Percentiles rank a stretch among this genome's conserved stretches.
phyloP scores from a whole-genome alignment of 1,139 yeast species.

The Protomyces inundatus region DNA sequence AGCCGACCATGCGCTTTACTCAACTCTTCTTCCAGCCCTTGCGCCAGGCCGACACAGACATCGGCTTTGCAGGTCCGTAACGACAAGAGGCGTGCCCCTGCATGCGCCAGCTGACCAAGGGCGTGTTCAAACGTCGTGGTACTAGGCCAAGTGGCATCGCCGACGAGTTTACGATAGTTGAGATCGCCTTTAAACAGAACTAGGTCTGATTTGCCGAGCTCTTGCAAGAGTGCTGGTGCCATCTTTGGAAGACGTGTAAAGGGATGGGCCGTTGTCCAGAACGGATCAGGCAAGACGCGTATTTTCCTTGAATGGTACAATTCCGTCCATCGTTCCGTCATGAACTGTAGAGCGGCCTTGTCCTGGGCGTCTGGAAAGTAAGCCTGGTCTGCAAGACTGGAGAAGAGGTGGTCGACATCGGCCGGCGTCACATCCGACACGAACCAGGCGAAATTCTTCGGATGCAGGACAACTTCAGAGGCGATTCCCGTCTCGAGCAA shows the following conservation, averaged over 20 bases:
- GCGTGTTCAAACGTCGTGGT: slow-evolving; percentile 69
- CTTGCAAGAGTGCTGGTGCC: slow-evolving; percentile 53
- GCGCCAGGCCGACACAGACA: slow-evolving; percentile 70
- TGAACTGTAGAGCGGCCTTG: slow-evolving; percentile 3
- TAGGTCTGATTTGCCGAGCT: slow-evolving; percentile 54
- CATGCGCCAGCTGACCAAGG: slow-evolving; percentile 57
- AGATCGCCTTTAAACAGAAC: slow-evolving; percentile 82
- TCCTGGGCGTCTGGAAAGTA: slow-evolving; percentile 20
- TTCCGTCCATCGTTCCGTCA: slow-evolving; percentile 38
- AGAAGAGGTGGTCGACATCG: slow-evolving; percentile 60
- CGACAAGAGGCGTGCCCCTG: slow-evolving; percentile 57
- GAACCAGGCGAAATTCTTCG: slow-evolving; percentile 93
- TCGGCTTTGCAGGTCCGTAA: slow-evolving; percentile 95
- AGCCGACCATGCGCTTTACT: slow-evolving; percentile 25
- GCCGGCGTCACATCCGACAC: slow-evolving; percentile 89
- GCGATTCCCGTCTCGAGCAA: slow-evolving; percentile 66
- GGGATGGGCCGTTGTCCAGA: slow-evolving; percentile 75
- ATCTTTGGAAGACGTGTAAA: slow-evolving; percentile 62
- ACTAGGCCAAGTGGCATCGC: slow-evolving; percentile 73
- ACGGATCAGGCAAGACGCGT: slow-evolving; percentile 57
- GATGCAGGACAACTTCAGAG: slow-evolving; percentile 66
- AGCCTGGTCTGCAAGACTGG: slow-evolving; percentile 45
- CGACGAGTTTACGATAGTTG: slow-evolving; percentile 88
- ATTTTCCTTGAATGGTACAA: slow-evolving; percentile 50
- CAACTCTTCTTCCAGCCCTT: slow-evolving; percentile 66